A percentile compares a stretch with the other conserved stretches of the same genome.
Conservation (phyloP, 176 grass and related monocot genomes). For the Aechmea fasciata region DNA sequence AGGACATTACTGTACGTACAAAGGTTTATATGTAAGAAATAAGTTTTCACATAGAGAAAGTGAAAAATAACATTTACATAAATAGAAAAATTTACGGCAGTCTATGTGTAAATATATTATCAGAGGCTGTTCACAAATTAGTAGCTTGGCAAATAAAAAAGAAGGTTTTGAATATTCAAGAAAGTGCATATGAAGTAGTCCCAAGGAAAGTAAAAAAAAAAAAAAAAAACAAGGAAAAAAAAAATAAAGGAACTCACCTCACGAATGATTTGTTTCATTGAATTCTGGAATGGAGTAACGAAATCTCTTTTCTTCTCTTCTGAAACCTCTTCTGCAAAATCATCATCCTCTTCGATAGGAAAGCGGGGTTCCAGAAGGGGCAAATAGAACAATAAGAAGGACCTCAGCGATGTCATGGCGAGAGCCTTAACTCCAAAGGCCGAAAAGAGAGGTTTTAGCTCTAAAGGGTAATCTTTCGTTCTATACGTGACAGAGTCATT, state of each 20-base stretch:
- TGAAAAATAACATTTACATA: too few relatives aligned
- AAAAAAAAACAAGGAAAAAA: background rate
- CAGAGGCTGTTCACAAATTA: background rate
- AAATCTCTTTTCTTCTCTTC: constrained; percentile 46
- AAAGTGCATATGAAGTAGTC: background rate
- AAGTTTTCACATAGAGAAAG: too few relatives aligned
- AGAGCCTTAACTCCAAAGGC: constrained; percentile 71
- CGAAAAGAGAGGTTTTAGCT: constrained; percentile 71
- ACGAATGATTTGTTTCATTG: constrained; percentile 78
- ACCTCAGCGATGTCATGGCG: constrained; percentile 69
- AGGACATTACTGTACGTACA: too few relatives aligned
- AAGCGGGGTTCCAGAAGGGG: constrained; percentile 72
- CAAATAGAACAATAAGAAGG: constrained; percentile 89
- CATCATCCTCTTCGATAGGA: constrained; percentile 40
- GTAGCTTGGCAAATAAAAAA: background rate
- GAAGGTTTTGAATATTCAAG: background rate
- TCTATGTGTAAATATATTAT: background rate
- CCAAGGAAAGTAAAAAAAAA: background rate
- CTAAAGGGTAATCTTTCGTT: constrained; percentile 64
- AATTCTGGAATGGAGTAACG: constrained; percentile 81
- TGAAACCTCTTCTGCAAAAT: constrained; percentile 33
- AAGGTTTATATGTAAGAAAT: too few relatives aligned
- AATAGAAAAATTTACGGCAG: too few relatives aligned
- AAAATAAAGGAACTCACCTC: constrained; percentile 40
- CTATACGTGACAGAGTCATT: constrained; percentile 15